A percentile compares a stretch with the other conserved stretches of the same genome.
phyloP scores from a whole-genome alignment of 495 filamentous ascomycete genomes.

The Daldinia concentrica region DNA sequence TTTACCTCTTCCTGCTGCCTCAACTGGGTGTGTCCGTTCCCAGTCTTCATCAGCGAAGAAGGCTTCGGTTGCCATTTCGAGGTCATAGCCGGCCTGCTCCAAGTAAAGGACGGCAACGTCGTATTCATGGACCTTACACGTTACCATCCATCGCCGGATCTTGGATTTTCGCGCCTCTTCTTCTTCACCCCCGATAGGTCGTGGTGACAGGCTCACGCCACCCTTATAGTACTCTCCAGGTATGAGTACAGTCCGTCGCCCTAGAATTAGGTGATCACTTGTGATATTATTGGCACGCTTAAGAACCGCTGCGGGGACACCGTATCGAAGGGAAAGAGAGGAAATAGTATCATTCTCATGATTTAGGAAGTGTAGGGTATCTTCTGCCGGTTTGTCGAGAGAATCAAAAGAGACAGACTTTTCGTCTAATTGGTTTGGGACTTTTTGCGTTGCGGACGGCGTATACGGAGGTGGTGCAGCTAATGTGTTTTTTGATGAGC shows the following conservation, averaged over 20 bases:
- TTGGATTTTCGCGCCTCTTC: conserved; percentile 71
- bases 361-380: conserved; percentile 74
- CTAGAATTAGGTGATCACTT: conserved; percentile 70
- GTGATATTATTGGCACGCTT: conserved; percentile 69
- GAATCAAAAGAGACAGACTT: conserved; percentile 37
- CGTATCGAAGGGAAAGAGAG: conserved; percentile 73
- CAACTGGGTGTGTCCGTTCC: conserved; percentile 73
- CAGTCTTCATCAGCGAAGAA: conserved; percentile 75
- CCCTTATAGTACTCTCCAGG: conserved; percentile 71
- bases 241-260: conserved; percentile 71
- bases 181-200: conserved; percentile 73
- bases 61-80: conserved; percentile 66
- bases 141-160: conserved; percentile 75
- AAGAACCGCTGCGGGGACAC: conserved; percentile 65
- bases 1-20: conserved; percentile 49
- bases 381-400: conserved; percentile 51
- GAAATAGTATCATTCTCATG: conserved; percentile 67
- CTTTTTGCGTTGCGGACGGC: conserved; percentile 22
- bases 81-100: conserved; percentile 69
- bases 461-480: conserved; percentile 56
- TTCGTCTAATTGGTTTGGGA: conserved; percentile 32
- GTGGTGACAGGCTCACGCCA: conserved; percentile 68
- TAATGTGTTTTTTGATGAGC: conserved; percentile 38
- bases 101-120: conserved; percentile 77
- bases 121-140: conserved; percentile 76